A percentile compares a stretch with the other conserved stretches of the same genome.
phyloP scores from a whole-genome alignment of 2,329 filamentous ascomycete genomes.

The Fusarium sp. region DNA sequence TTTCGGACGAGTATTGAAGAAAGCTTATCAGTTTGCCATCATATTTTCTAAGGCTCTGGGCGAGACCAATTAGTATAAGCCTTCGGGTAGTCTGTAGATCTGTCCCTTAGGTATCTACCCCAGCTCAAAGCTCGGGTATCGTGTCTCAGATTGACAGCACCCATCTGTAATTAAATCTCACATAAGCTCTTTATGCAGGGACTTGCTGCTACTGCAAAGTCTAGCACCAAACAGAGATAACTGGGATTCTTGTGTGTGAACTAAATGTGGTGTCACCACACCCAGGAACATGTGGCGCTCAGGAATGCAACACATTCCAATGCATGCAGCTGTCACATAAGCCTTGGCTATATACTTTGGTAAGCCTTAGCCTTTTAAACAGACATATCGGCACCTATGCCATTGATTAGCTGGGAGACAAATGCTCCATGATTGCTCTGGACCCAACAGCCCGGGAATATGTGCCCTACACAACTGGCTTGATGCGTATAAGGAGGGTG shows the following conservation, averaged over 20 bases:
- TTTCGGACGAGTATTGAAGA: neutral
- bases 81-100: neutral
- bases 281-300: neutral
- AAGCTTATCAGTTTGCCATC: neutral
- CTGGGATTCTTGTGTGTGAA: neutral
- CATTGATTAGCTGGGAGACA: neutral
- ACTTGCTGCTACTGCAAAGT: neutral
- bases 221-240: neutral
- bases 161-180: neutral
- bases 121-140: neutral
- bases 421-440: neutral
- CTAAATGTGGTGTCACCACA: neutral
- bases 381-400: neutral
- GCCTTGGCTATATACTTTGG: neutral
- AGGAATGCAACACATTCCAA: conserved; percentile 16
- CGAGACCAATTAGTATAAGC: neutral
- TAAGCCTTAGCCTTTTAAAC: neutral
- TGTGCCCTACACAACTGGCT: neutral
- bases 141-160: neutral
- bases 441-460: neutral
- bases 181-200: neutral
- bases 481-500: neutral
- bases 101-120: too few species aligned
- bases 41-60: neutral
- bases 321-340: neutral